A percentile compares a stretch with the other conserved stretches of the same genome.
phyloP scores from a whole-genome alignment of 768 basidiomycete genomes.

The Melanogaster broomeanus region DNA sequence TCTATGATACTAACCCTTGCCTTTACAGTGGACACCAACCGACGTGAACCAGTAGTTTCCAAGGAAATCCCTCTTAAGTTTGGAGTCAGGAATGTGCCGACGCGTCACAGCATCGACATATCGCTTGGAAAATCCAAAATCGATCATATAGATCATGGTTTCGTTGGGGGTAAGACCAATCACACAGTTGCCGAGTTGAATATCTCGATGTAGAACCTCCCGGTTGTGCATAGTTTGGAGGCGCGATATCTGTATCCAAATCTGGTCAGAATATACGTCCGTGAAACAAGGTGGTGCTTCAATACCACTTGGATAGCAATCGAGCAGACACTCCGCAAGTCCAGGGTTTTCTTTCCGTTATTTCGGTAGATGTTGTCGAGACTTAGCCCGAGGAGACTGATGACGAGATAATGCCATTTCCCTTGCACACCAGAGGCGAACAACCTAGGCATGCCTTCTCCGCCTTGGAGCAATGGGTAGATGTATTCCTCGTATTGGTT shows the following conservation, averaged over 20 bases:
- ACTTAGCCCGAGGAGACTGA: conserved; percentile 72
- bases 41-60: conserved; percentile 88
- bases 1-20: conserved; percentile 52
- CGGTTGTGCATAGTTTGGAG: conserved; percentile 76
- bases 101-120: conserved; percentile 67
- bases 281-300: neutral
- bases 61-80: conserved; percentile 69
- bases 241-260: conserved; percentile 55
- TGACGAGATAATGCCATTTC: conserved; percentile 72
- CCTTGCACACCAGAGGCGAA: conserved; percentile 61
- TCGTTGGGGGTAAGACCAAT: conserved; percentile 62
- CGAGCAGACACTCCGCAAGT: conserved; percentile 70
- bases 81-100: conserved; percentile 73
- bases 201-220: conserved; percentile 75
- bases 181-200: conserved; percentile 78
- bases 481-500: conserved; percentile 70
- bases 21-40: conserved; percentile 74
- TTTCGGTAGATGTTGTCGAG: conserved; percentile 62
- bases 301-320: conserved; percentile 79
- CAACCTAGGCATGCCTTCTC: conserved; percentile 71
- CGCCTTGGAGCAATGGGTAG: conserved; percentile 73
- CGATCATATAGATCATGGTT: conserved; percentile 75
- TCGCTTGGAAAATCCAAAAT: conserved; percentile 81
- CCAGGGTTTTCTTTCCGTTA: conserved; percentile 59
- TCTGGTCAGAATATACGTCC: conserved; percentile 7